A percentile compares a stretch with the other conserved stretches of the same genome.
Evolutionary conservation across 2,329 filamentous ascomycete genomes (phyloP).

Genomic region (Talaromyces sp.): DNA sequence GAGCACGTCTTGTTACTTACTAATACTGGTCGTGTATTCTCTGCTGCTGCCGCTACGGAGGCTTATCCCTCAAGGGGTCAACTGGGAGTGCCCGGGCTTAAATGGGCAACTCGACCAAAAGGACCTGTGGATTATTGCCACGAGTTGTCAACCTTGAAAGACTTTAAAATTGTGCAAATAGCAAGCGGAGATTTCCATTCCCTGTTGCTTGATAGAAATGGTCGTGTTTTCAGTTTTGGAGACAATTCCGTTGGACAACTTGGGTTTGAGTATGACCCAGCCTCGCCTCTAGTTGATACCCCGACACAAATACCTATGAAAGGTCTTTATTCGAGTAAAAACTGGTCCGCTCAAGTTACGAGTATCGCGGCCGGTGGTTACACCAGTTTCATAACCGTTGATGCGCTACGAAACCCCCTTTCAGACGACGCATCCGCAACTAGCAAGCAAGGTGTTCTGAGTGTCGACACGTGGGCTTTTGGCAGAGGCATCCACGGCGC

Average conservation of each 20-base stretch:
- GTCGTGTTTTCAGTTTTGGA: conserved; percentile 78
- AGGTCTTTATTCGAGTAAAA: conserved; percentile 65
- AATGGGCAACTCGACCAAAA: conserved; percentile 68
- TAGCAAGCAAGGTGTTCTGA: conserved; percentile 59
- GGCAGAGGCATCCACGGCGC: conserved; percentile 79
- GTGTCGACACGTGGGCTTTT: conserved; percentile 78
- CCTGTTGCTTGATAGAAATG: conserved; percentile 67
- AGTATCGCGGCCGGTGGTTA: conserved; percentile 76
- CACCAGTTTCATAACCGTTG: conserved; percentile 83
- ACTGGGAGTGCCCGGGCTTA: conserved; percentile 77
- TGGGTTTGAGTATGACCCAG: conserved; percentile 66
- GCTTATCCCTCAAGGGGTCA: conserved; percentile 79
- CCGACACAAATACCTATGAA: conserved; percentile 67
- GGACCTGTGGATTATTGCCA: conserved; percentile 78
- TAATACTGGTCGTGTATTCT: conserved; percentile 77
- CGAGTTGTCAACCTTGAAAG: conserved; percentile 66
- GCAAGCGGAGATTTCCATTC: conserved; percentile 86
- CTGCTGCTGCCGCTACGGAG: conserved; percentile 73
- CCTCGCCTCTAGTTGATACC: conserved; percentile 59
- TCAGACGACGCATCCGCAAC: conserved; percentile 41
- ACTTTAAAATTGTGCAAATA: conserved; percentile 66
- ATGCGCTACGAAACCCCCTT: conserved; percentile 58
- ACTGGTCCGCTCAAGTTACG: conserved; percentile 62
- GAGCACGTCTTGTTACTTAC: conserved; percentile 87
- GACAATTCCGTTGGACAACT: conserved; percentile 91